Evolutionary conservation across 1,284 basidiomycete genomes (phyloP).

Genomic region (Moesziomyces globuligerus): DNA sequence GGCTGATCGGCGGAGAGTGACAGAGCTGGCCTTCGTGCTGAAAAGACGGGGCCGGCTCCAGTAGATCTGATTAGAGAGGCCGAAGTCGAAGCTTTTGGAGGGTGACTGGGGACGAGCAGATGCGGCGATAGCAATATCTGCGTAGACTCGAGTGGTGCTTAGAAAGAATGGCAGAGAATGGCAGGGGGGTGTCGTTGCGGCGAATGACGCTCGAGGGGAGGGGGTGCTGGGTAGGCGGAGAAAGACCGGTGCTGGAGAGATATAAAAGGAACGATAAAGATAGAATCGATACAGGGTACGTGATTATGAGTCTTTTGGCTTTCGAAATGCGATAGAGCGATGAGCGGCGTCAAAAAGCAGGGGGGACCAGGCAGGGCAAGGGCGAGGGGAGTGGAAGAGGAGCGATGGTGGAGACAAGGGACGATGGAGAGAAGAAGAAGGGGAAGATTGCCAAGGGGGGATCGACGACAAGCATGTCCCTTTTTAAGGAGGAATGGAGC

Average conservation of each 20-base stretch:
- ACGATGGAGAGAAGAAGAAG: conserved; percentile 2
- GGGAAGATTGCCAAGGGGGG: conserved; percentile 8
- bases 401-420: conserved; percentile 2
- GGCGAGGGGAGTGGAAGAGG: conserved; percentile 6
- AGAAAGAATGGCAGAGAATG: not conserved
- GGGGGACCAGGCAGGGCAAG: conserved; percentile 9
- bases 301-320: not conserved
- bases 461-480: conserved; percentile 30
- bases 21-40: not conserved
- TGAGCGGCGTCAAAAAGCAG: no score
- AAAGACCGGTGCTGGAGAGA: not conserved
- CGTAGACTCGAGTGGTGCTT: not conserved
- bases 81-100: not conserved
- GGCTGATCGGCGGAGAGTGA: not conserved
- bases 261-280: not conserved
- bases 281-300: conserved; percentile 5
- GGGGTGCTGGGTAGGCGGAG: not conserved
- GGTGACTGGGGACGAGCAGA: not conserved
- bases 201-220: not conserved
- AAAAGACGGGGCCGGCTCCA: conserved; percentile 1
- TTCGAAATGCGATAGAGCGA: no score
- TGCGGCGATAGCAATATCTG: not conserved
- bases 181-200: not conserved
- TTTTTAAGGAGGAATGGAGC: conserved; percentile 37
- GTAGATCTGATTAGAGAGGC: not conserved